Conservation (phyloP, 2,329 filamentous ascomycete genomes). For the Paraconiothyrium sp. region DNA sequence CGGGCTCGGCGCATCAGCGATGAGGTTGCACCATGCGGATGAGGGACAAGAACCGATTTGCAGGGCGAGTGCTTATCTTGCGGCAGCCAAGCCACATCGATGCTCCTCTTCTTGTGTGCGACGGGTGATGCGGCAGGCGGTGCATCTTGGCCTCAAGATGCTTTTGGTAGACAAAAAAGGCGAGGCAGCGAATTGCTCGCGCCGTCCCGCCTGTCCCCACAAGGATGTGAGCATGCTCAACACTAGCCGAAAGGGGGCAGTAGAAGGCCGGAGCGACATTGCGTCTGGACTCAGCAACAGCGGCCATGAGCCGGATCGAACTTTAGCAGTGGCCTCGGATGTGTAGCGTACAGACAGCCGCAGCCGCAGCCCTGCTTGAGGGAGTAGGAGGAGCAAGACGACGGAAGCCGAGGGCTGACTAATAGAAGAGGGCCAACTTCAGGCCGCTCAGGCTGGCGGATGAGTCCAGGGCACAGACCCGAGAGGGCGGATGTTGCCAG, state of each 20-base stretch:
- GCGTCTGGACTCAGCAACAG: neutral
- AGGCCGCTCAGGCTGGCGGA: neutral
- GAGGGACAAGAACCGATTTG: conserved; percentile 23
- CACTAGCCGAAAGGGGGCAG: neutral
- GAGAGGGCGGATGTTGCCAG: conserved; percentile 21
- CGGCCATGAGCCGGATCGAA: neutral
- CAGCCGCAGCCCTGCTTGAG: too few species aligned
- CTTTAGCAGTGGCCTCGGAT: neutral
- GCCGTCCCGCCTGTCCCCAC: conserved; percentile 17
- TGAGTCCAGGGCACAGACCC: conserved; percentile 16
- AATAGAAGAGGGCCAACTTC: neutral
- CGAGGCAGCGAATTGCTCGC: conserved; percentile 8
- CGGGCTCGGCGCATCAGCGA: conserved; percentile 20
- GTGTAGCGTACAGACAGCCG: neutral
- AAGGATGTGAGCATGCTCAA: neutral
- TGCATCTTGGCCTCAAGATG: conserved; percentile 2
- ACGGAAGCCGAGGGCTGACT: conserved; percentile 6
- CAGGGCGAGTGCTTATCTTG: conserved; percentile 15
- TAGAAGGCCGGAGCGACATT: neutral
- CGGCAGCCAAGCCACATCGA: neutral
- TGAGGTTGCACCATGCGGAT: conserved; percentile 18
- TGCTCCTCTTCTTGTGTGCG: neutral
- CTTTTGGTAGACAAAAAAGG: neutral
- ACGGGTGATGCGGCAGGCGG: conserved; percentile 1
- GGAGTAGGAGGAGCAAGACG: neutral